Conservation (phyloP, 352 stramenopile genomes). For the Pythium phragmitis region DNA sequence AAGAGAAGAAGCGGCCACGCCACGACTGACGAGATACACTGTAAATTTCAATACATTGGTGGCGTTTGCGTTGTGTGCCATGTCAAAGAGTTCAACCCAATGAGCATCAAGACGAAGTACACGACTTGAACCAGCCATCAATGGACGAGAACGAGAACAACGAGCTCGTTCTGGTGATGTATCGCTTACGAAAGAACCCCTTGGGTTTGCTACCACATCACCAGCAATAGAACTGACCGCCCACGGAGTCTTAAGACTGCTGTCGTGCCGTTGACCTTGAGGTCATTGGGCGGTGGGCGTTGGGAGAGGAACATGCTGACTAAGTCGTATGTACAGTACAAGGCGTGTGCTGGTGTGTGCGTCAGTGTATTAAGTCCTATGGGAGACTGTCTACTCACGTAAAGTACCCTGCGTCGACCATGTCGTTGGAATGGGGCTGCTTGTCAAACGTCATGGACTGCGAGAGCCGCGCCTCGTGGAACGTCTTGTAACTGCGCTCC, state of each 20-base stretch:
- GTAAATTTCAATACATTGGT: background rate
- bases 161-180: too few relatives aligned
- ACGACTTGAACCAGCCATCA: background rate
- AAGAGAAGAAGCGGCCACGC: slow-evolving; percentile 75
- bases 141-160: too few relatives aligned
- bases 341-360: background rate
- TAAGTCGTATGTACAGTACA: too few relatives aligned
- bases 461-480: slow-evolving; percentile 73
- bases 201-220: too few relatives aligned
- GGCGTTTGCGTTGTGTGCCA: background rate
- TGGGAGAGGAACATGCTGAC: too few relatives aligned
- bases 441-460: slow-evolving; percentile 68
- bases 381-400: slow-evolving; percentile 29
- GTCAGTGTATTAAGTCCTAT: background rate
- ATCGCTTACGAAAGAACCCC: too few relatives aligned
- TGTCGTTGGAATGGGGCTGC: slow-evolving; percentile 64
- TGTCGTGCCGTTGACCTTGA: too few relatives aligned
- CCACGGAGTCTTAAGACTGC: too few relatives aligned
- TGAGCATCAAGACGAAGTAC: too few relatives aligned
- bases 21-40: slow-evolving; percentile 30
- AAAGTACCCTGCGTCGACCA: slow-evolving; percentile 86
- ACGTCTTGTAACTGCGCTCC: slow-evolving; percentile 84
- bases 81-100: too few relatives aligned
- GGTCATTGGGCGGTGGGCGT: too few relatives aligned
- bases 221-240: too few relatives aligned